These are phyloP conservation scores for Aspergillus clavatus DNA, from an alignment of 2,329 filamentous ascomycete species.

Conservation along the genomic window DNA sequence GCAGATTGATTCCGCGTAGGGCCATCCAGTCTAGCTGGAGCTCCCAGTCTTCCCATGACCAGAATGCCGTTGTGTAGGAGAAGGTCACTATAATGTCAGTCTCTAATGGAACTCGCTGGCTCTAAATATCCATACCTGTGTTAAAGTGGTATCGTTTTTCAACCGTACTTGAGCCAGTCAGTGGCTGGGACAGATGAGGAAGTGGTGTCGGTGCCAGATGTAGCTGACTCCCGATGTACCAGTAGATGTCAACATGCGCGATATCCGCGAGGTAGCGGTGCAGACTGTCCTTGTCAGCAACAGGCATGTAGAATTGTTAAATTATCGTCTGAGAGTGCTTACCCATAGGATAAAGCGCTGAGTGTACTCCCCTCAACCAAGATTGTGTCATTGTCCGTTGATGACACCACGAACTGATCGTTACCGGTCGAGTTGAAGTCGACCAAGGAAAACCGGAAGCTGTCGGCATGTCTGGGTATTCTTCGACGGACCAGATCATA, in stretches of 20 bases:
- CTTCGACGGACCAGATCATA: slow-evolving; percentile 21
- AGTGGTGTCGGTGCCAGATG: slow-evolving; percentile 30
- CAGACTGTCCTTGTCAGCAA: slow-evolving; percentile 24
- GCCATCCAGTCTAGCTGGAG: slow-evolving; percentile 51
- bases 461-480: slow-evolving; percentile 18
- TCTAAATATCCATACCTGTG: slow-evolving; percentile 43
- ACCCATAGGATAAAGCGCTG: slow-evolving; percentile 35
- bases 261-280: slow-evolving; percentile 41
- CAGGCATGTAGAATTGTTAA: not conserved
- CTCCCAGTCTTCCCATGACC: slow-evolving; percentile 53
- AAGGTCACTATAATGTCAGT: slow-evolving; percentile 41
- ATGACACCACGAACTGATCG: slow-evolving; percentile 21
- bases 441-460: slow-evolving; percentile 19
- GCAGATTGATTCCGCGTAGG: slow-evolving; percentile 49
- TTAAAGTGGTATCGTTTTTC: slow-evolving; percentile 46
- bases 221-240: slow-evolving; percentile 44
- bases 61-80: slow-evolving; percentile 50
- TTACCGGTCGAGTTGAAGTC: slow-evolving; percentile 1
- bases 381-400: slow-evolving; percentile 23
- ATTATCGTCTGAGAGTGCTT: not conserved
- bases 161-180: slow-evolving; percentile 30
- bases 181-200: slow-evolving; percentile 26
- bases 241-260: slow-evolving; percentile 45
- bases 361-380: slow-evolving; percentile 31
- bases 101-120: no score